These are phyloP conservation scores for Glycyrrhiza uralensis DNA, from an alignment of 306 rosid genomes.

Conservation along the genomic window DNA sequence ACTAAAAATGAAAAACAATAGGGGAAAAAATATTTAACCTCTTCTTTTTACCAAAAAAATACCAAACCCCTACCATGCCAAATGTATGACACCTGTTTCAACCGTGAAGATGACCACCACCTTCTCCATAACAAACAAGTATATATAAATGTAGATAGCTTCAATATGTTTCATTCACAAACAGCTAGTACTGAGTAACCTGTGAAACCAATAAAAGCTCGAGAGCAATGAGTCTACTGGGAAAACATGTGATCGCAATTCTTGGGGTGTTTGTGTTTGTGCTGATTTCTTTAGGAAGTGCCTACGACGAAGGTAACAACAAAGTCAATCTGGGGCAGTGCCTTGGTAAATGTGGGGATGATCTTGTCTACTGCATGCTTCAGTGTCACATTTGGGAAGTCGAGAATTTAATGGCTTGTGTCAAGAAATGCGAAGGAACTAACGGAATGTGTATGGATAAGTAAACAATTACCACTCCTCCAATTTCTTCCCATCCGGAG, in stretches of 20 bases:
- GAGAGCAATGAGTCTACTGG: slow-evolving; percentile 5
- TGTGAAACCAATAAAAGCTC: neutral
- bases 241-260: neutral
- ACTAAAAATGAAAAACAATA: too few species aligned
- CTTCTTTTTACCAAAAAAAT: too few species aligned
- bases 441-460: neutral
- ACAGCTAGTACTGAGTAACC: neutral
- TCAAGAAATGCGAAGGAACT: neutral
- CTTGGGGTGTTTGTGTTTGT: slow-evolving; percentile 17
- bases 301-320: neutral
- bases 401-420: neutral
- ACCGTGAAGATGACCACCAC: slow-evolving; percentile 20
- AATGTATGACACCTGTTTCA: neutral
- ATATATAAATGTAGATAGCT: neutral
- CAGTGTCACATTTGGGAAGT: neutral
- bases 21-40: too few species aligned
- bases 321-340: neutral
- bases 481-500: neutral
- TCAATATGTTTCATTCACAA: neutral
- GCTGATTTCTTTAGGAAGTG: slow-evolving; percentile 13
- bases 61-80: slow-evolving; percentile 10
- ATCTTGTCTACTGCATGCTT: neutral
- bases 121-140: neutral
- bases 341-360: slow-evolving; percentile 9
- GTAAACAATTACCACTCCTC: neutral